Base-by-base conservation (phyloP, 176 grass and related monocot species). In the Aechmea fasciata region DNA sequence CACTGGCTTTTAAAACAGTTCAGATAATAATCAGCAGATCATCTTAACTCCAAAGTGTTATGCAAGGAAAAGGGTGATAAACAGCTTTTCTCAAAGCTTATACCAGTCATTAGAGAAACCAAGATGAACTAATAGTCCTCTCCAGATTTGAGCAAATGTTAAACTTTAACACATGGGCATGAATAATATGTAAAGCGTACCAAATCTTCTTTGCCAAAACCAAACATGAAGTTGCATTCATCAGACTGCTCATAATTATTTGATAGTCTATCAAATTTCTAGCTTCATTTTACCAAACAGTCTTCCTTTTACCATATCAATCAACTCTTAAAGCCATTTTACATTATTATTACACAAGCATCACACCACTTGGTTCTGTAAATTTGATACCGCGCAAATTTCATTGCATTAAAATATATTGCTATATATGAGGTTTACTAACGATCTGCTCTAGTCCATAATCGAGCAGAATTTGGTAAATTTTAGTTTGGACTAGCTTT, bases 21-120 rank as follows among this genome's bases (percentile, higher is more conserved):
- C 55, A n/a, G 61, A 81, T 12, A 67, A 11, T 54, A 11, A 73
- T 33, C 23, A 74, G 62, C 25, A 15, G 28, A 15, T 51, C 41
- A 80, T 26, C 52, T 69, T 57, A 80, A 55, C 53, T 66, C 47
- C 68, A 69, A 73, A 80, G 47, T 51, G 72, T 53, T 76, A 28
- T 72, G 47, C 2, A 0, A 19, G 57, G 50, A 63, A 72, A 48
- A 20, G 64, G 57, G 70, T 26, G 10, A 47, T 50, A 17, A 63
- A 23, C 20, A 64, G 59, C 59, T 51, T 68, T 50, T 33, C 70
- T 71, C 22, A 23, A 0, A 50, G 73, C 52, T 71, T 74, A 72
- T 28, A 79, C 1, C 2, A 4, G 67, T 61, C 55, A 18, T 19
- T 61, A 61, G 20, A 61, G 14, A 61, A 61, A 61, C 55, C n/a